Evolutionary conservation across 2,329 filamentous ascomycete genomes (phyloP).

Genomic region (Gaeumannomyces tritici): DNA sequence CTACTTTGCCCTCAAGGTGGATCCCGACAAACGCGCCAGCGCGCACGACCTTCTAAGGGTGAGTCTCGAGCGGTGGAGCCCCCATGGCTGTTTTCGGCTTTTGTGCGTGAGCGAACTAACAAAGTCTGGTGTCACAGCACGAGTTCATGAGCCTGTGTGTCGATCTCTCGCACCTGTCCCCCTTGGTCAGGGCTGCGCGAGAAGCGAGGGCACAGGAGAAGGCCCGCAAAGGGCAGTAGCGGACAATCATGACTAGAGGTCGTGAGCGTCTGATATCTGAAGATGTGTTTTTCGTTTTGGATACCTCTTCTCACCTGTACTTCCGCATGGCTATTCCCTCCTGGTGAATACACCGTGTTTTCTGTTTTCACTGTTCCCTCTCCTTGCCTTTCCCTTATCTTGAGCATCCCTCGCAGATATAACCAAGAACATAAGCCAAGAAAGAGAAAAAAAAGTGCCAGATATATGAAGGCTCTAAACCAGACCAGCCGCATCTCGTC

Average conservation of each 20-base stretch:
- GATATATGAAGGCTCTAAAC: neutral
- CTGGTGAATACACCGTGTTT: neutral
- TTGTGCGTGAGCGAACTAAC: conserved; percentile 10
- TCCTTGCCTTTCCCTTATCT: neutral
- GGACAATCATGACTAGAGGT: neutral
- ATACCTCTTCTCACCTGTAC: neutral
- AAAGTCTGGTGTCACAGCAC: conserved; percentile 40
- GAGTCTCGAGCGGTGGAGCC: conserved; percentile 27
- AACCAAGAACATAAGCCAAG: neutral
- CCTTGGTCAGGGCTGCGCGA: conserved; percentile 77
- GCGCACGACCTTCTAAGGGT: conserved; percentile 90
- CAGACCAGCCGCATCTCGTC: neutral
- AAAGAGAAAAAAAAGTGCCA: neutral
- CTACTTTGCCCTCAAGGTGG: conserved; percentile 87
- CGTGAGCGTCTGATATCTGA: neutral
- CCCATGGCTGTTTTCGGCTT: conserved; percentile 16
- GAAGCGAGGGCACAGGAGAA: conserved; percentile 81
- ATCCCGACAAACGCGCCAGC: conserved; percentile 92
- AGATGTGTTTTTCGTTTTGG: neutral
- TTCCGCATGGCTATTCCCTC: neutral
- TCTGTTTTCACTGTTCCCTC: neutral
- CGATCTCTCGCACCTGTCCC: conserved; percentile 67
- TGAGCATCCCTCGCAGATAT: neutral
- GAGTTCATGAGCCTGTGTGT: conserved; percentile 72
- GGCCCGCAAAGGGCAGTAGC: conserved; percentile 51